Base-by-base conservation (phyloP, 192 early-diverging fungal species). In the Rhizoclosmatium sp. region DNA sequence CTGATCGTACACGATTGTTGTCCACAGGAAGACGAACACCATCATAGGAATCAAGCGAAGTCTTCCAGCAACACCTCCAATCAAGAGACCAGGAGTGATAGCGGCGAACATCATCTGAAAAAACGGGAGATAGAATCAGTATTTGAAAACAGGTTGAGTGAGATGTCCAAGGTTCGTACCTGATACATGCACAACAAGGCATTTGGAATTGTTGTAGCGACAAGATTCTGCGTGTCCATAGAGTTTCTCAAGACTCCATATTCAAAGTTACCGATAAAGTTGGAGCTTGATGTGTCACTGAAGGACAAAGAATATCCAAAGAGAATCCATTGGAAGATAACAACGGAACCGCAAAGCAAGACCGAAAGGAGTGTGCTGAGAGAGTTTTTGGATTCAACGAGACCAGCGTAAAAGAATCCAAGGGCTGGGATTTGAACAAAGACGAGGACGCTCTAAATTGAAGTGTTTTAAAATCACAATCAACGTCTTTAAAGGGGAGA, bases 91-190 rank as follows among this genome's bases (percentile, higher is more conserved):
- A 45, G 95, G 92, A 0, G 95, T 97, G 66, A 97, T 90, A 19
- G 93, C 91, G 3, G 95, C 94, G 83, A 99, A 99, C 91, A 94
- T 92, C 76, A 92, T 88, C 87, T 99, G 96, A 89, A 89, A 56
- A 14, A 56, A 14, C 54, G 19, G 54, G 10, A 56, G 10, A 9
- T 19, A 9, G 54, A 9, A 56, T 14, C 54, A 9, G 10, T 19
- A 9, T 19, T 56, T 19, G 31, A 54, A 54, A 54, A 54, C 16
- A 54, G 12, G 7, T 62, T 7, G 21, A 62, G 60, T 0, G 21
- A 62, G 21, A 62, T 19, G 91, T 68, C 65, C 90, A 89, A 12
- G 95, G 95, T 31, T 31, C 60, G 1, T 31, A 62, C 60, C 23
- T 62, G 60, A 23, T 62, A 71, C 69, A 71, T 71, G 5, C 19